A percentile compares a stretch with the other conserved stretches of the same genome.
Conservation (phyloP, 306 rosid genomes). For the Hylodesmum podocarpum region DNA sequence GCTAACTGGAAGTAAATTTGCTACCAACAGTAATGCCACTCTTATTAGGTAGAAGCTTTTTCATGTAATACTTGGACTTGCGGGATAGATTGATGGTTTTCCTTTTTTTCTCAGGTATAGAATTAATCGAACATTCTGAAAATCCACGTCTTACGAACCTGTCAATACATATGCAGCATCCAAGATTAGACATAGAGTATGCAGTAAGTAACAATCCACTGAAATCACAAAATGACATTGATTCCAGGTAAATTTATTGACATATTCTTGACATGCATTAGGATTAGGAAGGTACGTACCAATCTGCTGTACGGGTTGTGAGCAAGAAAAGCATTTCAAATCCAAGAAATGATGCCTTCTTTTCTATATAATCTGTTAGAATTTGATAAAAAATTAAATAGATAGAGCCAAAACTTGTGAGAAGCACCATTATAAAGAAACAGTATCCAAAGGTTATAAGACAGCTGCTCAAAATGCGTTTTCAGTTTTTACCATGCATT, state of each 20-base stretch:
- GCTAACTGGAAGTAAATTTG: constrained; percentile 20
- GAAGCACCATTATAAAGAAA: not conserved
- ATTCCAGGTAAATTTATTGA: not conserved
- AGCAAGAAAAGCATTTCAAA: constrained; percentile 68
- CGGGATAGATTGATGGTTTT: constrained; percentile 60
- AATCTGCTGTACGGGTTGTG: constrained; percentile 80
- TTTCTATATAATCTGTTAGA: constrained; percentile 70
- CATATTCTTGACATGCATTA: not conserved
- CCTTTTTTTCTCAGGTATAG: constrained; percentile 63
- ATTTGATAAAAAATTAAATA: not conserved
- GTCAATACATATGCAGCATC: constrained; percentile 7
- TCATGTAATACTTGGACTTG: constrained; percentile 71
- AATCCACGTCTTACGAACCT: constrained; percentile 91
- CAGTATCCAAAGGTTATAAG: not conserved
- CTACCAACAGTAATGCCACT: constrained; percentile 48
- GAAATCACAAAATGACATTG: not conserved
- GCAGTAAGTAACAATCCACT: not conserved
- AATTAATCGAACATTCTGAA: constrained; percentile 68
- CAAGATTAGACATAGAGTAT: not conserved
- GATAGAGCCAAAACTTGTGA: not conserved
- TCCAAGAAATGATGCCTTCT: constrained; percentile 66
- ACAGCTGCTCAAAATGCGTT: not conserved
- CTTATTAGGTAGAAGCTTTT: constrained; percentile 59
- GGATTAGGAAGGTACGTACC: constrained; percentile 48
- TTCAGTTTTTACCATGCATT: not conserved